These are phyloP conservation scores for Neohortaea acidophila DNA, from an alignment of 495 filamentous ascomycete genomes.

Conservation along the genomic window DNA sequence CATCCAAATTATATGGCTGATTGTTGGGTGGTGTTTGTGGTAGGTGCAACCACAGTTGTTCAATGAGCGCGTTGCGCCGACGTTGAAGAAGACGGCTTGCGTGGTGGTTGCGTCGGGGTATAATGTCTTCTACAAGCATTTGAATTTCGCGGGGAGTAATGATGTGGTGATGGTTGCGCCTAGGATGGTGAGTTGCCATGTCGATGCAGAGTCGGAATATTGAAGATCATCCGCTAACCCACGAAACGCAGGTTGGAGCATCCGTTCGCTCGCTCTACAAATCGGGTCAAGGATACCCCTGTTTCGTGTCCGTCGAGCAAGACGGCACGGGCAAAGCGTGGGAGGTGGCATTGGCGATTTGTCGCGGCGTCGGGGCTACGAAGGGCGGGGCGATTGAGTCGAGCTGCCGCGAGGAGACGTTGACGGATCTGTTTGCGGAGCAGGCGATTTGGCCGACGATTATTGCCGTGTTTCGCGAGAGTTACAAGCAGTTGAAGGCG, in stretches of 20 bases:
- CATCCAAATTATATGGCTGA: neutral
- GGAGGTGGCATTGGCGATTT: constrained; percentile 9
- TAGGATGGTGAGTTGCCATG: no score
- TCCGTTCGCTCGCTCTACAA: constrained; percentile 9
- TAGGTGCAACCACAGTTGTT: constrained; percentile 15
- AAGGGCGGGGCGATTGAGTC: constrained; percentile 13
- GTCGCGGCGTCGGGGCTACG: constrained; percentile 9
- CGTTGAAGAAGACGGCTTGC: constrained; percentile 10
- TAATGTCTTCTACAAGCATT: constrained; percentile 14
- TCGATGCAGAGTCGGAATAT: no score
- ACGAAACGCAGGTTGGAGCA: no score
- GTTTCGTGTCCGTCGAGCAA: constrained; percentile 15
- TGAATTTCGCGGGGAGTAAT: constrained; percentile 5
- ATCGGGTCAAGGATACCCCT: constrained; percentile 7
- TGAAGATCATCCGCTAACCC: no score
- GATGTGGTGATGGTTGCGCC: constrained; percentile 16
- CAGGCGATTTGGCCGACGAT: constrained; percentile 12
- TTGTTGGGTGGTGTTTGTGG: no score
- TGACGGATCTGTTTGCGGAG: constrained; percentile 14
- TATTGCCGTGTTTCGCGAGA: constrained; percentile 10
- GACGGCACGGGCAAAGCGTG: constrained; percentile 12
- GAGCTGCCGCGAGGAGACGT: constrained; percentile 7
- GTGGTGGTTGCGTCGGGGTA: constrained; percentile 12
- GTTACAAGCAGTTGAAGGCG: constrained; percentile 6
- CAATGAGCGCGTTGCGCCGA: constrained; percentile 10